Conservation (phyloP, 2,329 filamentous ascomycete genomes). For the Ophiosphaerella narmari region DNA sequence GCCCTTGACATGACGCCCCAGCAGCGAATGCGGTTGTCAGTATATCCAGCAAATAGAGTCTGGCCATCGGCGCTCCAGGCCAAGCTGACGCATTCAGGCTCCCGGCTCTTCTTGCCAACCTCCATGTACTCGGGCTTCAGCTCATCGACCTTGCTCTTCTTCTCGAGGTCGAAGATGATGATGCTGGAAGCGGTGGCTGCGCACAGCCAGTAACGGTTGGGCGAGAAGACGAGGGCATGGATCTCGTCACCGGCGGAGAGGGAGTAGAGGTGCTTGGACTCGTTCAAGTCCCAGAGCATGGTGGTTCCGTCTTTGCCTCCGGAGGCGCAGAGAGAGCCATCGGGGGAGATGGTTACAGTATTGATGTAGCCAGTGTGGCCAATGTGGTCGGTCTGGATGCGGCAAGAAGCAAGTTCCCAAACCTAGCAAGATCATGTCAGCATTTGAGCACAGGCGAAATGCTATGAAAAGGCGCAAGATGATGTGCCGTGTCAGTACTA, state of each 20-base stretch:
- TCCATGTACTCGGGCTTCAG: constrained; percentile 97
- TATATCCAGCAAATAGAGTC: constrained; percentile 99
- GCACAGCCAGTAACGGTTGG: constrained; percentile 99
- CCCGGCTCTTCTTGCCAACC: constrained; percentile 97
- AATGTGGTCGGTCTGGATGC: constrained; percentile 99
- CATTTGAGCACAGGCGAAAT: background rate
- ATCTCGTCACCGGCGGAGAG: constrained; percentile 99
- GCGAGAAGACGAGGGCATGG: constrained; percentile 99
- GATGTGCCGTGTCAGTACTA: constrained; percentile 68
- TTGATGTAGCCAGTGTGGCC: constrained; percentile 99
- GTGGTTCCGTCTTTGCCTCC: constrained; percentile 99
- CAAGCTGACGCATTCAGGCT: constrained; percentile 96
- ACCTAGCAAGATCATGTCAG: constrained; percentile 65
- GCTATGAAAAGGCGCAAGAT: too few species aligned
- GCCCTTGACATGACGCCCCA: constrained; percentile 50
- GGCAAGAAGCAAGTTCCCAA: constrained; percentile 99
- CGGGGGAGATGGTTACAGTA: constrained; percentile 99
- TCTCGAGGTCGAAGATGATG: constrained; percentile 99
- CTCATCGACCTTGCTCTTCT: constrained; percentile 99
- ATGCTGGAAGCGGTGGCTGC: constrained; percentile 96
- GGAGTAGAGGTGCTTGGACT: constrained; percentile 99
- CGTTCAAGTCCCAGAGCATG: constrained; percentile 99
- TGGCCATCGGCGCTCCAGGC: constrained; percentile 98
- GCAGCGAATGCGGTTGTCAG: constrained; percentile 78
- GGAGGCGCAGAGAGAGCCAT: constrained; percentile 97